Base-by-base conservation (phyloP, 768 basidiomycete species). In the Agaricus blazei region DNA sequence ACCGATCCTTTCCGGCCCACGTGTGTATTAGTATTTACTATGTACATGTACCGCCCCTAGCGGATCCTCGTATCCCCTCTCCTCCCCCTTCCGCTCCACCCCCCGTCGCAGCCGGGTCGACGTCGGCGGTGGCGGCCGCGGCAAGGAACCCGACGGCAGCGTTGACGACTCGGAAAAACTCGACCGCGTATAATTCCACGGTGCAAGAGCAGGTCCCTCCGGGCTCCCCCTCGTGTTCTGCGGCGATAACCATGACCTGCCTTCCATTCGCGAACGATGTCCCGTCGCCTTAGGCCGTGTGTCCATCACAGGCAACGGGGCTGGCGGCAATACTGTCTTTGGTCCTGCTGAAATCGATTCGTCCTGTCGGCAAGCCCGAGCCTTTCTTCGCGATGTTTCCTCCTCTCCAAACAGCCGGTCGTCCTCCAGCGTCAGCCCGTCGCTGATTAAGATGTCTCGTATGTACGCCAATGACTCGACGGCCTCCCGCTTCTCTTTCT, bases 381-480 rank as follows among this genome's bases (percentile, higher is more conserved):
- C 48, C 51, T 64, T 72, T 62, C 73, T 73, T 62, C 70, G 75
- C 43, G 62, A 63, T 50, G 70, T 65, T 56, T 76, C 70, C 69
- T 78, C 72, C 58, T 83, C 85, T 34, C 83, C 79, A 53, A 84
- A 70, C 41, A 93, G 70, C 47, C 85, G 76, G 27, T 83, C 82
- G 41, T 87, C 83, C 23, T 93, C 90, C 43, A 92, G 65, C 26
- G 76, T 72, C 28, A 68, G 68, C 9, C 73, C 68, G 52, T 75
- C 74, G 36, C 82, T 81, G 57, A 79, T 75, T 40, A 93, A 71
- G 14, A 90, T 75, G 60, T 92, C 90, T 59, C 88, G 77, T 54
- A 91, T 84, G 68, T 92, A 89, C 9, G 87, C 76, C 38, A 93
- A 71, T 9, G 85, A 84, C 63, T 90, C 88, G 48, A 93, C 65